Conservation (phyloP, 2,329 filamentous ascomycete genomes). For the Calonectria montana region DNA sequence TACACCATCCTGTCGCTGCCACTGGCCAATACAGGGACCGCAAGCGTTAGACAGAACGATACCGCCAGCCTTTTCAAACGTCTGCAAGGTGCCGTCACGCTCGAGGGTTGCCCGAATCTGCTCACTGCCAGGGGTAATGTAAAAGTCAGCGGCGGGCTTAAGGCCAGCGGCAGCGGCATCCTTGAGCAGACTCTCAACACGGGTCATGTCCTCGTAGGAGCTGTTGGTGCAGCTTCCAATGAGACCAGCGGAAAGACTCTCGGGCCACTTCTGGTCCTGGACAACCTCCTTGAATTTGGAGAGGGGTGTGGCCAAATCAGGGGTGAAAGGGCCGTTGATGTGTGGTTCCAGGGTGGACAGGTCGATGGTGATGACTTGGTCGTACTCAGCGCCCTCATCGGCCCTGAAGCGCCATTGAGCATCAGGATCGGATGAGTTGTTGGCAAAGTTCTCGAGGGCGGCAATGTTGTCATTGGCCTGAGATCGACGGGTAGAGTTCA, state of each 20-base stretch:
- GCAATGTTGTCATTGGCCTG: conserved; percentile 76
- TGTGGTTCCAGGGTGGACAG: conserved; percentile 94
- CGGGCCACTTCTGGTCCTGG: conserved; percentile 94
- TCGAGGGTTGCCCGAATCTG: conserved; percentile 95
- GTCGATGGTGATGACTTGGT: conserved; percentile 96
- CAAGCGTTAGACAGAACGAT: conserved; percentile 96
- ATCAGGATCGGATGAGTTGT: conserved; percentile 55
- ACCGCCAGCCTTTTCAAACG: conserved; percentile 95
- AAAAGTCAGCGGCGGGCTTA: conserved; percentile 94
- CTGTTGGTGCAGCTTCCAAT: conserved; percentile 99
- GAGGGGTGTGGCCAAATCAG: conserved; percentile 96
- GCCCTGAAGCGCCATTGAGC: conserved; percentile 76
- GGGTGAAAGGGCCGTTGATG: conserved; percentile 99
- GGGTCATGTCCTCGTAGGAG: conserved; percentile 89
- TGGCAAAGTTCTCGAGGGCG: conserved; percentile 66
- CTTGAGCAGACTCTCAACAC: conserved; percentile 82
- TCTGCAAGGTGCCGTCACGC: conserved; percentile 90
- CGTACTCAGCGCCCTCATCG: conserved; percentile 89
- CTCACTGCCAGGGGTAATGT: conserved; percentile 95
- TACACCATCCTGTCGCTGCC: conserved; percentile 90
- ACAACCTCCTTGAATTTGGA: conserved; percentile 97
- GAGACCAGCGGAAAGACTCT: conserved; percentile 94
- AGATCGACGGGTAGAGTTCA: conserved; percentile 78
- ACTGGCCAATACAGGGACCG: conserved; percentile 92
- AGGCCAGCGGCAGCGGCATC: conserved; percentile 92